These are phyloP conservation scores for Toxicodendron radicans DNA, from an alignment of 345 rosid genomes.

Conservation along the genomic window DNA sequence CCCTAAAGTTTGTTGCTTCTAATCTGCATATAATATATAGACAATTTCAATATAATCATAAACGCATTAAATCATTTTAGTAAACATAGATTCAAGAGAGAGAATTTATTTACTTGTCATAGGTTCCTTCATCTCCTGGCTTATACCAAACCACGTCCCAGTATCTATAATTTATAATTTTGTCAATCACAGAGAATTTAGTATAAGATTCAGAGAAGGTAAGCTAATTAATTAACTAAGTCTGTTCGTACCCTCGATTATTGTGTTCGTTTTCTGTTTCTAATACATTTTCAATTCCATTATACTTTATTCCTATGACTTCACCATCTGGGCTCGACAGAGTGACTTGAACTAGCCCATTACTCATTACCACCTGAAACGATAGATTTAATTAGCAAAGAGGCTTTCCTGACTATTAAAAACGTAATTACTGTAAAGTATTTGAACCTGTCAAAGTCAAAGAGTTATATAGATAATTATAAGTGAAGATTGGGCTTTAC, in stretches of 20 bases:
- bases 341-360: constrained; percentile 63
- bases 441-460: too few relatives aligned
- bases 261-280: constrained; percentile 25
- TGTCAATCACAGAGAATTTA: not conserved
- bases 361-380: constrained; percentile 62
- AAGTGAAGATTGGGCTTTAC: constrained; percentile 15
- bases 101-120: constrained; percentile 38
- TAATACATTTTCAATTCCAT: constrained; percentile 62
- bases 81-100: not conserved
- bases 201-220: not conserved
- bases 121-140: constrained; percentile 26
- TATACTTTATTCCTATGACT: constrained; percentile 57
- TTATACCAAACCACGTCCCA: constrained; percentile 85
- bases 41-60: too few relatives aligned
- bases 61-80: too few relatives aligned
- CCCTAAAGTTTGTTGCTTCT: constrained; percentile 37
- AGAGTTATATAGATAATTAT: too few relatives aligned
- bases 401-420: not conserved
- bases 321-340: constrained; percentile 63
- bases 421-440: too few relatives aligned
- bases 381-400: not conserved
- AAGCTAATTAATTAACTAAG: not conserved
- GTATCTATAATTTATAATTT: constrained; percentile 41
- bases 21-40: constrained; percentile 41
- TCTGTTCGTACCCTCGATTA: constrained; percentile 58